Conservation (phyloP, 352 stramenopile genomes). For the Globisporangium heterothallicum region DNA sequence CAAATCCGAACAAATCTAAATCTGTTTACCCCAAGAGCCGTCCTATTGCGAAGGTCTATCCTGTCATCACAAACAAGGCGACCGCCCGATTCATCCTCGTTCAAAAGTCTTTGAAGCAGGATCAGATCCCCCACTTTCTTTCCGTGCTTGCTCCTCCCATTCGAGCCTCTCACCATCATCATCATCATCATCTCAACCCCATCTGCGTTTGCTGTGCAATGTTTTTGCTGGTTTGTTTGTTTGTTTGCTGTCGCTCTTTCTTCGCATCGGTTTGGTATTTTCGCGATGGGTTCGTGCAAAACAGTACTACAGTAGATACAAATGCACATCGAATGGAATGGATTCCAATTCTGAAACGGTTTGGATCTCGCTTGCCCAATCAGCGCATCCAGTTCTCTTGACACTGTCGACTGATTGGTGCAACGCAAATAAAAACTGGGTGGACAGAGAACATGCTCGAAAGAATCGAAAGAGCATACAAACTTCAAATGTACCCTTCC, state of each 20-base stretch:
- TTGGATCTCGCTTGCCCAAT: conserved; percentile 3
- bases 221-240: too few species aligned
- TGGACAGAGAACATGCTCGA: too few species aligned
- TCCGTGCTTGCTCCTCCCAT: background rate
- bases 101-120: conserved; percentile 9
- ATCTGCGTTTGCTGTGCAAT: too few species aligned
- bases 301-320: too few species aligned
- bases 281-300: too few species aligned
- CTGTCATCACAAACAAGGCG: background rate
- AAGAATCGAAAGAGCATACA: background rate
- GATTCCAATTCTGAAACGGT: conserved; percentile 8
- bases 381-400: background rate
- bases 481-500: too few species aligned
- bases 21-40: conserved; percentile 2
- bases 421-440: conserved; percentile 6
- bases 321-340: conserved; percentile 2
- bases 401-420: conserved; percentile 4
- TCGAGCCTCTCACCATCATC: background rate
- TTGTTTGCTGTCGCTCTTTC: too few species aligned
- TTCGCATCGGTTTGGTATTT: too few species aligned
- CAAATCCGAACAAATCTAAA: conserved; percentile 6
- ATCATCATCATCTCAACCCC: too few species aligned
- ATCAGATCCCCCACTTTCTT: conserved; percentile 12
- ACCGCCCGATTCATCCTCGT: background rate
- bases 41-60: too few species aligned